Evolutionary conservation across 2,329 filamentous ascomycete genomes (phyloP), one percentile per base, ranked within the genome.

Genomic region (Parastagonospora avenae): DNA sequence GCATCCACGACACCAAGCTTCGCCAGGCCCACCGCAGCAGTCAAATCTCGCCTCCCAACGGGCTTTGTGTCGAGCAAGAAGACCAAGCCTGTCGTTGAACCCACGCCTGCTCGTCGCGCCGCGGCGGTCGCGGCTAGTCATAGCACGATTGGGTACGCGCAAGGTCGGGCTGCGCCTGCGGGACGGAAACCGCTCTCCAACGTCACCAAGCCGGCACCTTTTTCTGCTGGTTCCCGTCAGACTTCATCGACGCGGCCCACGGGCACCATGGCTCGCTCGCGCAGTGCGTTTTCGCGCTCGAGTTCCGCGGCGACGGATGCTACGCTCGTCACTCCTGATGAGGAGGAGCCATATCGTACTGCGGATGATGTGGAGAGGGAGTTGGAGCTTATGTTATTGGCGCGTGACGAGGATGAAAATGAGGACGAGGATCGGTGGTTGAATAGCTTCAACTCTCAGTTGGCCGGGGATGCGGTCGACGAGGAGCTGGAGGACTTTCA

Each of bases 141-240:
- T 56, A 92, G 85, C 48, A 96, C 92, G 0, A 82, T 96, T 36
- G 92, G 92, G 12, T 96, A 96, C 70, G 90, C 84, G 48, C 91
- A 89, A 71, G 92, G 92, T 30, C 84, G 90, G 30, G 76, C 77
- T 9, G 78, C 77, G 14, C 54, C 62, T 39, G 55, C 64, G 35
- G 46, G 65, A 19, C 71, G 72, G 43, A 71, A 72, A 39, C 72
- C 72, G 6, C 66, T 74, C 27, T 70, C 71, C 32, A 73, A 71
- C 51, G 57, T 73, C 41, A 70, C 66, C 33, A 71, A 64, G 48
- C 65, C 65, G 9, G 54, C 66, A 28, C 63, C 61, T n/a, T 63
- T 62, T 38, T 66, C 67, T 9, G 47, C 62, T 11, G 58, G 59
- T 42, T 54, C 52, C 28, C 62, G 62, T 36, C n/a, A n/a, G n/a